These are phyloP conservation scores for Fusarium transvaalense DNA, from an alignment of 2,329 filamentous ascomycete species.

Conservation along the genomic window DNA sequence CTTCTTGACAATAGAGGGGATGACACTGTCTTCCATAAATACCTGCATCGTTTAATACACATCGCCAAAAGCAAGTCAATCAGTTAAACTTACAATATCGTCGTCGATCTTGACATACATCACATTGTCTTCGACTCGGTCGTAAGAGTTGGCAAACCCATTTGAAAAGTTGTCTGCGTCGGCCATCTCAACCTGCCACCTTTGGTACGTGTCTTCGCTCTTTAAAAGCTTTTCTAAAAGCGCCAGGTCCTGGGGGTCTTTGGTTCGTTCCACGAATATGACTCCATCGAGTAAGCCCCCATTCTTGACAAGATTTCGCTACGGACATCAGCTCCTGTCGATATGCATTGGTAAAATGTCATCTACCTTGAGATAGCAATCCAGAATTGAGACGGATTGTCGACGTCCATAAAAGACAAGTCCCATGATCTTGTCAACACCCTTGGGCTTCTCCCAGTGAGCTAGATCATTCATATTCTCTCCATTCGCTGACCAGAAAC, in stretches of 20 bases:
- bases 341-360: not conserved
- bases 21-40: conserved; percentile 56
- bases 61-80: accelerated
- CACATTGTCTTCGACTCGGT: conserved; percentile 61
- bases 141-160: conserved; percentile 57
- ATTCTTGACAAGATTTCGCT: conserved; percentile 60
- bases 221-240: conserved; percentile 56
- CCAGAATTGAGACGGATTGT: conserved; percentile 59
- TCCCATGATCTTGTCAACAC: conserved; percentile 55
- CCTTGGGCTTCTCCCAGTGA: conserved; percentile 36
- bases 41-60: conserved; percentile 43
- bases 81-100: conserved; percentile 52
- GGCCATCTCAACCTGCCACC: conserved; percentile 52
- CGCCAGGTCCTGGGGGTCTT: conserved; percentile 54
- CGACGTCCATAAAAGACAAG: conserved; percentile 62
- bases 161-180: conserved; percentile 47
- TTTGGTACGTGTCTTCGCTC: conserved; percentile 55
- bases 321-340: conserved; percentile 10
- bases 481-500: conserved; percentile 45
- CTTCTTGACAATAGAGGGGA: conserved; percentile 66
- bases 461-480: conserved; percentile 34
- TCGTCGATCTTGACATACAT: conserved; percentile 57
- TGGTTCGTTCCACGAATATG: conserved; percentile 59
- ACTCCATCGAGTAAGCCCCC: conserved; percentile 60
- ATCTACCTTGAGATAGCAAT: conserved; percentile 59